Evolutionary conservation across 805 yeast species (phyloP).

Genomic region (Candida pini): DNA sequence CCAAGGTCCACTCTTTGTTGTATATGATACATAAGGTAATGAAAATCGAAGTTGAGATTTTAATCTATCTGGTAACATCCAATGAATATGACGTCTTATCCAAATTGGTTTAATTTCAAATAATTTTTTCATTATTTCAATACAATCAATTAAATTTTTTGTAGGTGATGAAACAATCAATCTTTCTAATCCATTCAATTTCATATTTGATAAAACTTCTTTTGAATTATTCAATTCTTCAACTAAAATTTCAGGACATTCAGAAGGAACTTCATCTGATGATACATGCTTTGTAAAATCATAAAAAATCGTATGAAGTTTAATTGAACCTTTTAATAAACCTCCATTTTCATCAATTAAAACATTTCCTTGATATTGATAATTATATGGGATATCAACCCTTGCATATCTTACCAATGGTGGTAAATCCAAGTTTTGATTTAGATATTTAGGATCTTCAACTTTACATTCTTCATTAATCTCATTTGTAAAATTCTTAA

Average conservation of each 20-base stretch:
- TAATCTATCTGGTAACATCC: slow-evolving; percentile 44
- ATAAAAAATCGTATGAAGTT: slow-evolving; percentile 48
- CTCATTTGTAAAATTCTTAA: slow-evolving; percentile 33
- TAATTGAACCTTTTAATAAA: slow-evolving; percentile 39
- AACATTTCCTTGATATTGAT: slow-evolving; percentile 73
- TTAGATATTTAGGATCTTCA: slow-evolving; percentile 13
- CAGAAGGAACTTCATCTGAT: slow-evolving; percentile 42
- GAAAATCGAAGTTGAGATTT: slow-evolving; percentile 59
- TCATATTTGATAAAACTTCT: slow-evolving; percentile 30
- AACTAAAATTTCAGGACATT: slow-evolving; percentile 45
- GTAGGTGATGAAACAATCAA: slow-evolving; percentile 23
- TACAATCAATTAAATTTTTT: slow-evolving; percentile 36
- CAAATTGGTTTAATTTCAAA: slow-evolving; percentile 77
- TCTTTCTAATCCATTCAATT: slow-evolving; percentile 16
- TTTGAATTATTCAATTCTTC: slow-evolving; percentile 35
- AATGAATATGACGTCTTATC: slow-evolving; percentile 69
- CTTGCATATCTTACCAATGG: slow-evolving; percentile 86
- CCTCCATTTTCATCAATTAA: slow-evolving; percentile 51
- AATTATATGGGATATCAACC: slow-evolving; percentile 69
- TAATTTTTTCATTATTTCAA: slow-evolving; percentile 37
- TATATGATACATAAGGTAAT: slow-evolving; percentile 76
- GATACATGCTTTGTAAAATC: too few relatives aligned
- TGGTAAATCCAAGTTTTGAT: slow-evolving; percentile 53
- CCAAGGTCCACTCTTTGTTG: slow-evolving; percentile 92
- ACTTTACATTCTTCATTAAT: slow-evolving; percentile 15